Conservation (phyloP, 371 early-diverging fungal genomes). For the Mortierella polycephala region DNA sequence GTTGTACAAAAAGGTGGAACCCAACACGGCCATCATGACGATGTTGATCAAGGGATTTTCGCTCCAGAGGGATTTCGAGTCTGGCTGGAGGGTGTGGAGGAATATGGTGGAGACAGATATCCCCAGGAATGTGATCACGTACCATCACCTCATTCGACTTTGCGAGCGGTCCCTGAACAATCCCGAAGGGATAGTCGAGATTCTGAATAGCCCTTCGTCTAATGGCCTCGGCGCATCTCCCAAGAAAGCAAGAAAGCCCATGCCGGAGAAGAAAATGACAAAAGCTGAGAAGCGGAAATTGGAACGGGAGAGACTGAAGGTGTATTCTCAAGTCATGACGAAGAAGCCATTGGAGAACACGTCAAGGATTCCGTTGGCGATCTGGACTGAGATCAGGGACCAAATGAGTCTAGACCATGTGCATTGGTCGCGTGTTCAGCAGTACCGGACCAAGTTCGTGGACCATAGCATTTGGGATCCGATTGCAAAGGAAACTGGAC, state of each 20-base stretch:
- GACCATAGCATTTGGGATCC: conserved; percentile 22
- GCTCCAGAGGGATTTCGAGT: conserved; percentile 40
- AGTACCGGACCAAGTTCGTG: conserved; percentile 15
- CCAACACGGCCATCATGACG: conserved; percentile 51
- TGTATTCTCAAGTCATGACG: not conserved
- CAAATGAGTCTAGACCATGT: conserved; percentile 43
- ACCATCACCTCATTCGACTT: conserved; percentile 44
- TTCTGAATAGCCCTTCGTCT: not conserved
- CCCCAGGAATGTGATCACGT: conserved; percentile 48
- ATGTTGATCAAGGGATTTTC: conserved; percentile 44
- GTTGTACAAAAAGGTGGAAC: conserved; percentile 21
- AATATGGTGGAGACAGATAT: conserved; percentile 40
- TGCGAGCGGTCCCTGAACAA: conserved; percentile 37
- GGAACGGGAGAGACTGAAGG: not conserved
- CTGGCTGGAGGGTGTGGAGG: conserved; percentile 49
- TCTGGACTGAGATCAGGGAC: conserved; percentile 25
- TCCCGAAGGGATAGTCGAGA: conserved; percentile 8
- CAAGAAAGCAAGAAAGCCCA: not conserved
- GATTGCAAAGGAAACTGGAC: conserved; percentile 8
- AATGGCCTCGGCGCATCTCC: too few species aligned
- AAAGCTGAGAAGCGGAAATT: not conserved
- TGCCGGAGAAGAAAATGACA: not conserved
- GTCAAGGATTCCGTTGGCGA: conserved; percentile 13
- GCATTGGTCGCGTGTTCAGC: conserved; percentile 31
- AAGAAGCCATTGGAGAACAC: conserved; percentile 3